Base-by-base conservation (phyloP, 345 rosid genomes). In the Camelina laxa region DNA sequence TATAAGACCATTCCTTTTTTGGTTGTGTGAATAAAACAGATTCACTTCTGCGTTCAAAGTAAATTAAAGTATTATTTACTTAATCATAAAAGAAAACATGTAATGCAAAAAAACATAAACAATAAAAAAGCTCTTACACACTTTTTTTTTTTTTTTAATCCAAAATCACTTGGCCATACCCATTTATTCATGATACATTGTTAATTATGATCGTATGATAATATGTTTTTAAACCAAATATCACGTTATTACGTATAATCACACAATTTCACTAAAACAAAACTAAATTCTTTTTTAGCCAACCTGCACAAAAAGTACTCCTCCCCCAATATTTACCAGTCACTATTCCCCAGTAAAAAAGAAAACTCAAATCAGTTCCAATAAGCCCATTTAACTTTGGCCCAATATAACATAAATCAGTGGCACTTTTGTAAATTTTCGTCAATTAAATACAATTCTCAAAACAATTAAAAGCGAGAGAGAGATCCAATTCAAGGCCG, bases 401-500 rank as follows among this genome's bases (percentile, higher is more conserved):
- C 73, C 73, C 73, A 67, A 8, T 38, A 6, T 16, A 16, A 4
- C 0, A 15, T 2, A 3, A 9, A 24, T 22, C 8, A 48, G 24
- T 21, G n/a, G 1, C 16, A 4, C 15, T 30, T 42, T 19, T 42
- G 30, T 54, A 51, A 27, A 3, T 57, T 24, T 24, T 7, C 9
- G 4, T 22, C 1, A 36, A 14, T 24, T 13, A 54, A 22, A 51
- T 51, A 21, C 11, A 21, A 5, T 4, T 44, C 11, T 17, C 0
- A 36, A 50, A 36, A 31, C n/a, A 50, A 65, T 27, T 27, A 27
- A 42, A 45, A 19, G 44, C 35, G 45, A 41, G 54, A 55, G 44
- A 75, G 24, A 12, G 17, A 47, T 47, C 20, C 51, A 4, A 47
- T 47, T 8, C 51, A 56, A 44, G 42, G 36, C 59, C 59, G 55